Percentiles rank a stretch among this genome's conserved stretches.
Evolutionary conservation across 73 alveolate species (phyloP).

Genomic region (Effrenium voratum): DNA sequence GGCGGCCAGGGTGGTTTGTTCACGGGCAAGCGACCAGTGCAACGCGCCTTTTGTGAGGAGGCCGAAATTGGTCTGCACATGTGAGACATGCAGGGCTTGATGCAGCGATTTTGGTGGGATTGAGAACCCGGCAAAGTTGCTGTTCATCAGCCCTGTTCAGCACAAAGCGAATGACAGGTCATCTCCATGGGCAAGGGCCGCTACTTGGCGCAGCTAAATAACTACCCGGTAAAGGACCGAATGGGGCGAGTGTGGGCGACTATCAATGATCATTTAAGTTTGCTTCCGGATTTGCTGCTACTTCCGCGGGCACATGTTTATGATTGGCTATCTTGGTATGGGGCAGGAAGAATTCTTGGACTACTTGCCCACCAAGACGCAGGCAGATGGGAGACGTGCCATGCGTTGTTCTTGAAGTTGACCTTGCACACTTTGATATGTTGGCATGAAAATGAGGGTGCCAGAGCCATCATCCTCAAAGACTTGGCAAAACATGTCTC

Average conservation of each 20-base stretch:
- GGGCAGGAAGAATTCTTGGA: constrained; percentile 59
- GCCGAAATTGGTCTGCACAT: no score
- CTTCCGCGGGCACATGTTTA: neutral
- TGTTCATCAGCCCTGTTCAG: neutral
- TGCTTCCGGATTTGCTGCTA: no score
- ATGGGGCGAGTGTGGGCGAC: no score
- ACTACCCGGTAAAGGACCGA: constrained; percentile 65
- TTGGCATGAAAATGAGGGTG: no score
- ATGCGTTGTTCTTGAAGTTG: no score
- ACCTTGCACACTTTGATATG: no score
- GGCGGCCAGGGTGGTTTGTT: constrained; percentile 52
- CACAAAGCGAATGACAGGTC: neutral
- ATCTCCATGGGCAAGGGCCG: constrained; percentile 85
- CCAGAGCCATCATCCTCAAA: no score
- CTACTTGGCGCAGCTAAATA: constrained; percentile 78
- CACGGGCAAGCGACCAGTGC: constrained; percentile 79
- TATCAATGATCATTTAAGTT: no score
- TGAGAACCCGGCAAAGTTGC: neutral
- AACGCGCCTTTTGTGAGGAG: constrained; percentile 72
- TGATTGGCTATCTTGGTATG: neutral
- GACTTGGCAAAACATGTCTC: no score
- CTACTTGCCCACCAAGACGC: constrained; percentile 60
- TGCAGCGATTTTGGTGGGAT: neutral
- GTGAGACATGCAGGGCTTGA: neutral
- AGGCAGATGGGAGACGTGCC: no score